These are phyloP conservation scores for Anacardium occidentale DNA, from an alignment of 345 rosid species.

Conservation along the genomic window DNA sequence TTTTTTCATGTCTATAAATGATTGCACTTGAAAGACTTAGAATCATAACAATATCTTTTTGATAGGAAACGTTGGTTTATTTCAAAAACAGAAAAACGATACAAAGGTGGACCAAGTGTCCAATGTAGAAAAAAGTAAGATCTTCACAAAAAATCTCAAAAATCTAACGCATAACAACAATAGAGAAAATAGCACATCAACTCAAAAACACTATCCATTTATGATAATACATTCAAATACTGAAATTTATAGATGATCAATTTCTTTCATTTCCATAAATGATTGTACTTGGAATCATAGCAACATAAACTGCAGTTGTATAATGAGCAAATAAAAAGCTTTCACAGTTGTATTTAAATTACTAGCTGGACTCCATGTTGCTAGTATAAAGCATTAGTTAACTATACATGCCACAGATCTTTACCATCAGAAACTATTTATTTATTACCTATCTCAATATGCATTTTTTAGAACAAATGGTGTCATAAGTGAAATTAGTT, in stretches of 20 bases:
- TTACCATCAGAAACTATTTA: background rate
- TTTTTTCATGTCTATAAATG: background rate
- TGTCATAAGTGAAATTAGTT: background rate
- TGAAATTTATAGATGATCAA: background rate
- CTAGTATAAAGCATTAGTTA: background rate
- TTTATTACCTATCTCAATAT: background rate
- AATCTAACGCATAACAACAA: no score
- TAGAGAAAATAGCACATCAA: no score
- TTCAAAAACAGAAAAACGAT: no score
- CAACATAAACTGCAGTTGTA: background rate
- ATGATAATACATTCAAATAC: background rate
- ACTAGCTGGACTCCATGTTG: background rate
- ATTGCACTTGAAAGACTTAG: no score
- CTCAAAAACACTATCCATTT: no score
- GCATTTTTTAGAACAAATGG: background rate
- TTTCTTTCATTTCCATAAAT: background rate
- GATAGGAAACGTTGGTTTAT: no score
- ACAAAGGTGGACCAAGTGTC: no score
- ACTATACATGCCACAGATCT: background rate
- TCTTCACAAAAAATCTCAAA: no score
- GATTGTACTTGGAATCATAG: no score
- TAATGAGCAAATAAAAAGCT: background rate
- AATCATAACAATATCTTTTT: no score
- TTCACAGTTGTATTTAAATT: background rate
- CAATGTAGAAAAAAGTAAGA: no score